A percentile compares a stretch with the other conserved stretches of the same genome.
Evolutionary conservation across 2,329 filamentous ascomycete genomes (phyloP).

Genomic region (Elsinoe ampelina): DNA sequence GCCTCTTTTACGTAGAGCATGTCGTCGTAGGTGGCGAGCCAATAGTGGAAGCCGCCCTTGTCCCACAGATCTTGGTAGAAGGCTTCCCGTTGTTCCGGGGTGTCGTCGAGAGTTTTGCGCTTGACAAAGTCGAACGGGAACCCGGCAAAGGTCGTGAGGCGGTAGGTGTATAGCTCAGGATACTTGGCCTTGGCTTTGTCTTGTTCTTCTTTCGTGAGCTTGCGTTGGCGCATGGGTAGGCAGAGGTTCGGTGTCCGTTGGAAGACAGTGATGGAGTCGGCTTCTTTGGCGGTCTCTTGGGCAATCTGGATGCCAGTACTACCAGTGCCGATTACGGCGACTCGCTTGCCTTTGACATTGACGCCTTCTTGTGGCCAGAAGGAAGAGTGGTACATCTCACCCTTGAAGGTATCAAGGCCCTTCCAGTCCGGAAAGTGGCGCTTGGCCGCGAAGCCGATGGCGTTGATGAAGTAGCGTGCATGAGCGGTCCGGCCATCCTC

Average conservation of each 20-base stretch:
- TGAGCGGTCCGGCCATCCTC: slow-evolving; percentile 41
- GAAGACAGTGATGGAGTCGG: slow-evolving; percentile 46
- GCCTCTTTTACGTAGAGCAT: slow-evolving; percentile 33
- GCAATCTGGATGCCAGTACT: slow-evolving; percentile 35
- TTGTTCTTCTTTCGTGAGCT: slow-evolving; percentile 44
- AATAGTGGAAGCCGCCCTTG: slow-evolving; percentile 32
- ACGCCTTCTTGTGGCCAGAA: slow-evolving; percentile 30
- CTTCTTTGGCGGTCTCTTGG: slow-evolving; percentile 25
- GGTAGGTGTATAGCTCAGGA: slow-evolving; percentile 42
- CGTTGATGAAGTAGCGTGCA: slow-evolving; percentile 30
- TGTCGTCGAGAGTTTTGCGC: slow-evolving; percentile 43
- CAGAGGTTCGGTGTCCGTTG: slow-evolving; percentile 58
- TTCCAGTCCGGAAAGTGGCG: slow-evolving; percentile 31
- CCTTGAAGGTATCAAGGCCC: slow-evolving; percentile 30
- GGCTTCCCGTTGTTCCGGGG: slow-evolving; percentile 33
- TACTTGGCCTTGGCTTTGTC: slow-evolving; percentile 34
- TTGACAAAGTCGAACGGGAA: slow-evolving; percentile 50
- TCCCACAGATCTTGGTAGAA: slow-evolving; percentile 36
- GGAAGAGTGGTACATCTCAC: slow-evolving; percentile 32
- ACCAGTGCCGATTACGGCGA: slow-evolving; percentile 36
- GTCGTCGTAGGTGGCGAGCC: slow-evolving; percentile 36
- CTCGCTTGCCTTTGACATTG: slow-evolving; percentile 29
- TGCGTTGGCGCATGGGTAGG: slow-evolving; percentile 48
- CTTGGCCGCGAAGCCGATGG: slow-evolving; percentile 32
- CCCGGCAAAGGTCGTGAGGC: slow-evolving; percentile 48